Percentiles rank a stretch among this genome's conserved stretches.
Conservation (phyloP, 306 rosid species). For the Gleditsia sinensis region DNA sequence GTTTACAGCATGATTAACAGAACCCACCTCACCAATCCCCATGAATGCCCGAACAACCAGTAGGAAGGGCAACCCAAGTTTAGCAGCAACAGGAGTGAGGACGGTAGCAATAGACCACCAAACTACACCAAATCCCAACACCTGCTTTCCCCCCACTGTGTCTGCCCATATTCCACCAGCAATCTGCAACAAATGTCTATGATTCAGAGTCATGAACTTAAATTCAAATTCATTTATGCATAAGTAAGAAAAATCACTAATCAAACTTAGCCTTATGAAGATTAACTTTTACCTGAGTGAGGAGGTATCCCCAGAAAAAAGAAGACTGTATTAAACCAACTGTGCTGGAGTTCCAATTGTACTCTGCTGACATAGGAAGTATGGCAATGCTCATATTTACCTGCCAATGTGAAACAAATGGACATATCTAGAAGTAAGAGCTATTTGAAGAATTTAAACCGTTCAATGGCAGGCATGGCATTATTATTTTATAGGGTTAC, state of each 20-base stretch:
- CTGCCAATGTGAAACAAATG: conserved; percentile 47
- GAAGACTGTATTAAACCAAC: conserved; percentile 96
- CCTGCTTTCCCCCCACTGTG: conserved; percentile 90
- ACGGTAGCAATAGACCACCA: conserved; percentile 95
- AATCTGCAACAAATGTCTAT: conserved; percentile 62
- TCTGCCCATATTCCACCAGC: conserved; percentile 99
- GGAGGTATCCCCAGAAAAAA: conserved; percentile 99
- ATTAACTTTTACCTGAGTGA: conserved; percentile 75
- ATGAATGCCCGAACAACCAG: conserved; percentile 90
- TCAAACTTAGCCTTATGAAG: background rate
- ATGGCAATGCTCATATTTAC: conserved; percentile 99
- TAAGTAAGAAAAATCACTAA: conserved; percentile 17
- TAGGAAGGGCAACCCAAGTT: conserved; percentile 87
- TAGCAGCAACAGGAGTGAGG: conserved; percentile 94
- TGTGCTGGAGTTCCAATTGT: conserved; percentile 82
- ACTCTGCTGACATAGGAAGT: conserved; percentile 99
- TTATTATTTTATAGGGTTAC: background rate
- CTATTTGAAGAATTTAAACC: background rate
- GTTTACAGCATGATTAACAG: conserved; percentile 10
- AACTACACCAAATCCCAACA: conserved; percentile 85
- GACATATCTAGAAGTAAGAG: conserved; percentile 28
- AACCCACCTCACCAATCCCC: conserved; percentile 96
- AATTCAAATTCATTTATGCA: conserved; percentile 9
- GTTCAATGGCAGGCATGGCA: conserved; percentile 2
- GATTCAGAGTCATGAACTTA: conserved; percentile 31